Base-by-base conservation (phyloP, 2,329 filamentous ascomycete genomes). In the Amauroascus niger region DNA sequence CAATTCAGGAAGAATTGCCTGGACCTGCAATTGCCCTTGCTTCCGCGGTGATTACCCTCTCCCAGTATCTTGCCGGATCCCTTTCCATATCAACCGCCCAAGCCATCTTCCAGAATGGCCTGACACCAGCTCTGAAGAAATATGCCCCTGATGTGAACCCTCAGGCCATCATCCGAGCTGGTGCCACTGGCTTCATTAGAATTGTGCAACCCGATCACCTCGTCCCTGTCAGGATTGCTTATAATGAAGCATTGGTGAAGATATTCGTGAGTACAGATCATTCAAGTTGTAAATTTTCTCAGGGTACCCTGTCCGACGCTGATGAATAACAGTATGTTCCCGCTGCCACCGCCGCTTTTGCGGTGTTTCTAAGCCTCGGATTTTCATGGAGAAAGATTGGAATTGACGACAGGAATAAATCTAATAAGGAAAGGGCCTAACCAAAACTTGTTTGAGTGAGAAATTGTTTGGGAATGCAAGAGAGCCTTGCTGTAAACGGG, bases 191-290 rank as follows among this genome's bases (percentile, higher is more conserved):
- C 14, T 52, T 43, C 32, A n/a, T 22, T 13, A 52, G 26, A 24
- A 44, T 44, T n/a, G 39, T 52, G 20, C 26, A 20, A 18, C 49
- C 49, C 30, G 24, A 52, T 7, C 30, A 52, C 7, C 49, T 52
- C 14, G 2, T 26, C 7, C 8, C 39, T 43, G 39, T 52, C 16
- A 30, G 26, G 11, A 35, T 22, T n/a, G 49, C 49, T 14, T 52
- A 52, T 30, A 52, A 52, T 26, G 49, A 52, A 44, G 49, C 49
- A 13, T n/a, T 52, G 26, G 39, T 43, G 26, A 52, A 52, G 16
- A 44, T 52, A 8, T 52, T 52, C 30, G 45, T 48, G 18, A 33
- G 30, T 48, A n/a, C 30, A n/a, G 3, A 33, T 20, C 24, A 18
- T 32, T 13, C 11, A 7, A 13, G 13, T 6, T 5, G 11, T 20